Evolutionary conservation across 2,329 filamentous ascomycete species (phyloP).

Genomic region (Metarhizium brunneum): DNA sequence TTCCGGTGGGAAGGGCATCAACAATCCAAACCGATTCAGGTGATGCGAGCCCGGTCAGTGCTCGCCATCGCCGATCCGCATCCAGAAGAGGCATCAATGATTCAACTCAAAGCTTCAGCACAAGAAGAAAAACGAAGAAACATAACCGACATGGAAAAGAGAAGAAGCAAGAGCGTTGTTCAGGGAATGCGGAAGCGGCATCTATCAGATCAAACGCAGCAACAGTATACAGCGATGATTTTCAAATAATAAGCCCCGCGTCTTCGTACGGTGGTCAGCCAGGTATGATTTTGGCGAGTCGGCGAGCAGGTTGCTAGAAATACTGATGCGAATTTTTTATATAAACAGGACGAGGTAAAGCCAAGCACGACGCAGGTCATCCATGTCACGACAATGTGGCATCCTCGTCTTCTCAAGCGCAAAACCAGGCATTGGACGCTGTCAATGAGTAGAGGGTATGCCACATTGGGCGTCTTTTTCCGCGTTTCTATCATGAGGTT

Average conservation of each 20-base stretch:
- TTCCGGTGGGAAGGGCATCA: constrained; percentile 24
- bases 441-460: too few relatives aligned
- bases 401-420: too few relatives aligned
- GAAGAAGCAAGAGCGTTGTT: neutral
- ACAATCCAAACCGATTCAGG: constrained; percentile 23
- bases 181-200: neutral
- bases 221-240: constrained; percentile 29
- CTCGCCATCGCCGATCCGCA: neutral
- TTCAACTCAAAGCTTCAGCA: neutral
- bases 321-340: too few relatives aligned
- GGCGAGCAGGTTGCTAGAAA: neutral
- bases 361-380: too few relatives aligned
- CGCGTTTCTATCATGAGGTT: too few relatives aligned
- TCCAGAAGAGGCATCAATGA: neutral
- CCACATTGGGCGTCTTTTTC: too few relatives aligned
- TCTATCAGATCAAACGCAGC: constrained; percentile 21
- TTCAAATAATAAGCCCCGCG: constrained; percentile 10
- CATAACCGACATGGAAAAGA: neutral
- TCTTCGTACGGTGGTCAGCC: neutral
- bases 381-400: too few relatives aligned
- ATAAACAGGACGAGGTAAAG: too few relatives aligned
- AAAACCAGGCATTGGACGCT: too few relatives aligned
- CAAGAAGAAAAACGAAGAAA: neutral
- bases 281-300: neutral
- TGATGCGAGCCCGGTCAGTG: constrained; percentile 7